Evolutionary conservation across 352 stramenopile genomes (phyloP), one percentile per base, ranked within the genome.

Genomic region (Halophytophthora polymorphica): DNA sequence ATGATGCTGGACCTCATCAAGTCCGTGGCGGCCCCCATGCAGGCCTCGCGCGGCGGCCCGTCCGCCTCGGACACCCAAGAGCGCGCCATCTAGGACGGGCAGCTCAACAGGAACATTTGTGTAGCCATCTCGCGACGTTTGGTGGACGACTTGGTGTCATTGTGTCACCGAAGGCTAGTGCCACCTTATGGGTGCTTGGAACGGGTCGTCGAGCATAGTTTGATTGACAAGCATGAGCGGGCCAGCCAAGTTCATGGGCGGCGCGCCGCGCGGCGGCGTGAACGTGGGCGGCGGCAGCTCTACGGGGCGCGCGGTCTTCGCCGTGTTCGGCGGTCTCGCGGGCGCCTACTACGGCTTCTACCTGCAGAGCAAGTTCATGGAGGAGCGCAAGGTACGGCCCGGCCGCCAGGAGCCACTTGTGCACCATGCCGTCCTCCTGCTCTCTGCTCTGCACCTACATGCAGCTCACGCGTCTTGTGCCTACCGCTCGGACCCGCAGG

Each of bases 291-390:
- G 80, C 33, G 75, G 77, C 25, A 89, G 82, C 47, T 89, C 79
- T 19, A 80, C 69, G 25, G 79, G 82, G 0, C 74, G 77, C 36
- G 77, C 73, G 13, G 31, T 90, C 25, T 89, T 92, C 45, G 82
- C 79, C 3, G 23, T 92, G 7, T 79, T 66, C 41, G 82, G 82
- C 33, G 79, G 82, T 42, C 64, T 92, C 28, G 73, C 66, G 12
- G 82, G 82, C 8, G 82, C 82, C 22, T 92, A 92, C 60, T 79
- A 76, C 31, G 82, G 82, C 29, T 92, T 92, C 29, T 92, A 90
- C 44, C 58, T 92, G 55, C 82, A 92, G 66, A 86, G 66, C 61
- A 92, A 90, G 56, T 89, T 83, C 53, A 79, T 92, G 37, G 82
- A 92, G 64, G 79, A 92, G 58, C 73, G 76, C 53, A 72, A 75